Percentiles rank a stretch among this genome's conserved stretches.
Conservation (phyloP, 805 yeast species). For the Wickerhamomyces queroliae region DNA sequence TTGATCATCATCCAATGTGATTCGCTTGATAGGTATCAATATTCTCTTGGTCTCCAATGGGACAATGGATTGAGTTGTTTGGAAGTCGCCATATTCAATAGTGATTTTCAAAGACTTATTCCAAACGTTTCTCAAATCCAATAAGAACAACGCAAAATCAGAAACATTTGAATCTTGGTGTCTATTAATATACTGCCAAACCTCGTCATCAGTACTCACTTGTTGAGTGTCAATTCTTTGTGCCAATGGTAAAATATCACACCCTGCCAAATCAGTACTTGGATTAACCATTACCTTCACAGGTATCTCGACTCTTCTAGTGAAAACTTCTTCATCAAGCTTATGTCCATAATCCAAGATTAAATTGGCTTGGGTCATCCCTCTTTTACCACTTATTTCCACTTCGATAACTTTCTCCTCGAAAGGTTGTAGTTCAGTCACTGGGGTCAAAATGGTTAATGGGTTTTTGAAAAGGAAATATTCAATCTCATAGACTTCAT, state of each 20-base stretch:
- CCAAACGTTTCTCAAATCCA: slow-evolving; percentile 85
- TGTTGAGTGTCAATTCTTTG: slow-evolving; percentile 22
- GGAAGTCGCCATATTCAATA: slow-evolving; percentile 26
- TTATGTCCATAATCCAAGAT: slow-evolving; percentile 59
- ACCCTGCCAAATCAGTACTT: slow-evolving; percentile 67
- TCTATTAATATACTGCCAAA: slow-evolving; percentile 24
- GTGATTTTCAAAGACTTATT: slow-evolving; percentile 40
- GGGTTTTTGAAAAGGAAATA: slow-evolving; percentile 58
- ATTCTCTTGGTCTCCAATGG: slow-evolving; percentile 50
- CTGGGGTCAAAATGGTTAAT: slow-evolving; percentile 33
- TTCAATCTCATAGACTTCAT: slow-evolving; percentile 72
- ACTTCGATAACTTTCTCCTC: slow-evolving; percentile 42
- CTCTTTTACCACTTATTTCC: slow-evolving; percentile 66
- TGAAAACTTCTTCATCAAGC: slow-evolving; percentile 28
- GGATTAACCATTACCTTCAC: slow-evolving; percentile 65
- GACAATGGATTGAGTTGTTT: slow-evolving; percentile 25
- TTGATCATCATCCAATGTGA: slow-evolving; percentile 35
- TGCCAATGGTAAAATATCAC: slow-evolving; percentile 62
- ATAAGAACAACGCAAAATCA: slow-evolving; percentile 55
- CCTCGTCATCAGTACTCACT: slow-evolving; percentile 10
- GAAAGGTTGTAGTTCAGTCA: slow-evolving; percentile 24
- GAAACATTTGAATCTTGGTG: slow-evolving; percentile 15
- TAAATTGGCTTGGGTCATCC: slow-evolving; percentile 60
- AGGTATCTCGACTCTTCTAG: slow-evolving; percentile 62
- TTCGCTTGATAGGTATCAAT: slow-evolving; percentile 63